phyloP scores from a whole-genome alignment of 306 rosid genomes.

The Rubus parviflorus region DNA sequence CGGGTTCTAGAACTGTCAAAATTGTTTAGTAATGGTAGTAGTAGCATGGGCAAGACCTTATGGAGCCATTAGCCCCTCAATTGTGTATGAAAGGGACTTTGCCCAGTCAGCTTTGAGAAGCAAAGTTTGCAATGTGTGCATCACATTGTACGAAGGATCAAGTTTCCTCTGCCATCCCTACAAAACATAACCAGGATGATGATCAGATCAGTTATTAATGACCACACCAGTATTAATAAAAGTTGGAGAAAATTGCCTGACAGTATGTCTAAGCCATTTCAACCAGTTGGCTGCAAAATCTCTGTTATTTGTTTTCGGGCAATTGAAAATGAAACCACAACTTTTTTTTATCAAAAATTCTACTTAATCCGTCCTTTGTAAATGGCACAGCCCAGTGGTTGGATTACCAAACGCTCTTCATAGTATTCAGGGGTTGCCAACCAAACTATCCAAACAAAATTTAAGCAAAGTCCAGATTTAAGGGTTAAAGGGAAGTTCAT shows the following conservation, averaged over 20 bases:
- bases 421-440: no score
- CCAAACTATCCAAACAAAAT: neutral
- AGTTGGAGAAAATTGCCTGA: neutral
- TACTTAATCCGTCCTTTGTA: no score
- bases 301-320: neutral
- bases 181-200: conserved; percentile 18
- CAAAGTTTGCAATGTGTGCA: conserved; percentile 89
- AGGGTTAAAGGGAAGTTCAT: neutral
- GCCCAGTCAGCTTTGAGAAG: conserved; percentile 98
- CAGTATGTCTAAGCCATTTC: neutral
- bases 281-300: neutral
- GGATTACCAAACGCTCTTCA: no score
- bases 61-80: conserved; percentile 99
- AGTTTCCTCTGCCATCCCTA: conserved; percentile 99
- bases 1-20: conserved; percentile 47
- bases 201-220: neutral
- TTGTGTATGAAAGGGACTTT: conserved; percentile 81
- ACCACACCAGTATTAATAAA: neutral
- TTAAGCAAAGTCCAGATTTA: neutral
- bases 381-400: no score
- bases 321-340: neutral
- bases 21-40: conserved; percentile 45
- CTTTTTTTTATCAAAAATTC: no score
- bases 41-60: conserved; percentile 35
- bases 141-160: conserved; percentile 86